phyloP scores from a whole-genome alignment of 2,329 filamentous ascomycete genomes.

The Trichothecium sympodiale region DNA sequence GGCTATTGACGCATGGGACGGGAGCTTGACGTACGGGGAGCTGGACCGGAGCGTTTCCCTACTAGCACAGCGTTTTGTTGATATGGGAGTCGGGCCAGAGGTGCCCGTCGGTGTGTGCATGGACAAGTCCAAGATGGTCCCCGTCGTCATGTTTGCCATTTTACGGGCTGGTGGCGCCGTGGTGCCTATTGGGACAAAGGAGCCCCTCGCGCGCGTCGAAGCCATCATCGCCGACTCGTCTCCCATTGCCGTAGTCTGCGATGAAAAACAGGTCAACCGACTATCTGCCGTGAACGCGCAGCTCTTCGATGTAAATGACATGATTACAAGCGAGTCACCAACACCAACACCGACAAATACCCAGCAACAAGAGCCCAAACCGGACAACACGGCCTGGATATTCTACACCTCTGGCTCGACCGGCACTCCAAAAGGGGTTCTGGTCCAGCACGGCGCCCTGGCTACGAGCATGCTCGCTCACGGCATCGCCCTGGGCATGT shows the following conservation, averaged over 20 bases:
- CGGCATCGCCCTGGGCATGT: slow-evolving; percentile 1
- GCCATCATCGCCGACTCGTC: slow-evolving; percentile 13
- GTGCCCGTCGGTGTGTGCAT: background rate
- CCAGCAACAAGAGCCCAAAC: background rate
- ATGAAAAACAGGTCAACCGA: background rate
- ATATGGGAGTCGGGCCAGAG: background rate
- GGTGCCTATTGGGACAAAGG: slow-evolving; percentile 21
- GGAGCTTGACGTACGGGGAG: slow-evolving; percentile 2
- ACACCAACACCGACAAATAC: slow-evolving; percentile 1
- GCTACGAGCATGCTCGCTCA: slow-evolving; percentile 1
- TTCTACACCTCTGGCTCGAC: slow-evolving; percentile 7
- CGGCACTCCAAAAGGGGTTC: slow-evolving; percentile 5
- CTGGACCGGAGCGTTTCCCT: background rate
- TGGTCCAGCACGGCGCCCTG: background rate
- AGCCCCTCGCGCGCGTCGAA: slow-evolving; percentile 1
- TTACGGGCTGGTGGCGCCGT: background rate
- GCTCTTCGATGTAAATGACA: background rate
- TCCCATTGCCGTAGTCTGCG: background rate
- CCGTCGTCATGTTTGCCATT: background rate
- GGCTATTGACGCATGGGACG: slow-evolving; percentile 8
- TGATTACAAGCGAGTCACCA: background rate
- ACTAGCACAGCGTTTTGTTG: background rate
- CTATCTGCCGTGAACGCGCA: background rate
- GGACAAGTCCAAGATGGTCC: background rate
- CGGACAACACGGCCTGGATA: slow-evolving; percentile 1